These are phyloP conservation scores for Ulota crispa DNA, from an alignment of 225 moss, liverwort and hornwort genomes.

Conservation along the genomic window DNA sequence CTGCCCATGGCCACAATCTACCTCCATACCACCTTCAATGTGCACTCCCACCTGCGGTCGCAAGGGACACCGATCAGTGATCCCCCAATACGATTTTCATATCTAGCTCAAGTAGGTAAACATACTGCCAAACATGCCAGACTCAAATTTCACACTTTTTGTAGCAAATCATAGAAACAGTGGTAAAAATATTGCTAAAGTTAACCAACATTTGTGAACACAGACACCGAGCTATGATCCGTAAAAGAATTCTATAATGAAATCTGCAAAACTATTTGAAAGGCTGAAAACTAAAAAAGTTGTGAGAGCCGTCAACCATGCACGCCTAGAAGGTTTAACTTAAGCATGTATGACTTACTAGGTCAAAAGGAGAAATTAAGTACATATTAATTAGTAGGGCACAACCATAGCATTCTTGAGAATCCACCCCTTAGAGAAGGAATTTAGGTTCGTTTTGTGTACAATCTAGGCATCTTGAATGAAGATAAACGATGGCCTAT, in stretches of 20 bases:
- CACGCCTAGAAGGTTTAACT: background rate
- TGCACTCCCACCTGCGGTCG: slow-evolving; percentile 48
- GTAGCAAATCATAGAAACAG: too few species aligned
- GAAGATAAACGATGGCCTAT: background rate
- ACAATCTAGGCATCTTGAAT: background rate
- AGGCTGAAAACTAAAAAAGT: too few species aligned
- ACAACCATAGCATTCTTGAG: background rate
- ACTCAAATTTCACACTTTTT: too few species aligned
- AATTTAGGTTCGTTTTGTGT: background rate
- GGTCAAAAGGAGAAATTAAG: too few species aligned
- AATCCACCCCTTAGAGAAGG: background rate
- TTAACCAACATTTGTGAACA: too few species aligned
- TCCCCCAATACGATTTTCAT: too few species aligned
- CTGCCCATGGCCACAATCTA: slow-evolving; percentile 41
- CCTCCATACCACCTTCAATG: slow-evolving; percentile 44
- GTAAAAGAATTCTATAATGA: background rate
- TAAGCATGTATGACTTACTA: background rate
- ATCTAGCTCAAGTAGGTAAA: too few species aligned
- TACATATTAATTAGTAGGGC: too few species aligned
- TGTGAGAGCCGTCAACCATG: background rate
- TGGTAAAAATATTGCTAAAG: too few species aligned
- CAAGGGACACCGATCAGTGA: background rate
- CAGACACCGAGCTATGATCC: background rate
- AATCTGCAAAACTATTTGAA: background rate
- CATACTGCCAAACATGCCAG: too few species aligned